phyloP scores from a whole-genome alignment of 2,329 filamentous ascomycete species.

The Ophiostoma tasmaniense region DNA sequence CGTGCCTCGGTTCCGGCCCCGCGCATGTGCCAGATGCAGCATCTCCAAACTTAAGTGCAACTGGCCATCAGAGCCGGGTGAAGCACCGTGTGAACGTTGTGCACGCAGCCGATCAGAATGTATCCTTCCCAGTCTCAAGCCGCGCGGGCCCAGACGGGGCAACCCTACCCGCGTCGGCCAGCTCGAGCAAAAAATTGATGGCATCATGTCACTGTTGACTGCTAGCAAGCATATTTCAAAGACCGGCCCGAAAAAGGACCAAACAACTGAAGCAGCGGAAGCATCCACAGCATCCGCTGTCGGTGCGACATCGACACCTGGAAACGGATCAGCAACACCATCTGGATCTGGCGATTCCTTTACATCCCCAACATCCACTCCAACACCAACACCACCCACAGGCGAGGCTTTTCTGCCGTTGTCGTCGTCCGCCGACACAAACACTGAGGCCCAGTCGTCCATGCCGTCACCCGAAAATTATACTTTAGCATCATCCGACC shows the following conservation, averaged over 20 bases:
- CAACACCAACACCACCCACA: neutral
- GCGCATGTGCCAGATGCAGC: constrained; percentile 28
- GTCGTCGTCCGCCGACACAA: neutral
- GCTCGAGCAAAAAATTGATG: constrained; percentile 33
- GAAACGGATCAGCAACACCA: neutral
- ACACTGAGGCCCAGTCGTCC: neutral
- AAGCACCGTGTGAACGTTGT: constrained; percentile 22
- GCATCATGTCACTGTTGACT: constrained; percentile 32
- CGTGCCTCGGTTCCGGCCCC: constrained; percentile 23
- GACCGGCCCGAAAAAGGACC: neutral
- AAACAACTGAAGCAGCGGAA: neutral
- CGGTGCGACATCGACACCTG: neutral
- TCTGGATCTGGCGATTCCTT: neutral
- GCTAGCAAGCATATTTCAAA: constrained; percentile 25
- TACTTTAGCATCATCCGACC: constrained; percentile 12
- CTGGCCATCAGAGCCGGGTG: constrained; percentile 21
- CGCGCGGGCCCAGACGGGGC: constrained; percentile 20
- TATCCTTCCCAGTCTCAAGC: constrained; percentile 21
- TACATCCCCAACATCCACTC: neutral
- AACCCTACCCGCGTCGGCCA: constrained; percentile 29
- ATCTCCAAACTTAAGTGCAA: constrained; percentile 23
- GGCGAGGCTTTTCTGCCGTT: neutral
- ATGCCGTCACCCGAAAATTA: neutral
- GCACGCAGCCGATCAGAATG: constrained; percentile 20
- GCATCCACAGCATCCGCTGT: neutral